Evolutionary conservation across 805 yeast genomes (phyloP), one percentile per base, ranked within the genome.

Genomic region (Zygotorulaspora sp.): DNA sequence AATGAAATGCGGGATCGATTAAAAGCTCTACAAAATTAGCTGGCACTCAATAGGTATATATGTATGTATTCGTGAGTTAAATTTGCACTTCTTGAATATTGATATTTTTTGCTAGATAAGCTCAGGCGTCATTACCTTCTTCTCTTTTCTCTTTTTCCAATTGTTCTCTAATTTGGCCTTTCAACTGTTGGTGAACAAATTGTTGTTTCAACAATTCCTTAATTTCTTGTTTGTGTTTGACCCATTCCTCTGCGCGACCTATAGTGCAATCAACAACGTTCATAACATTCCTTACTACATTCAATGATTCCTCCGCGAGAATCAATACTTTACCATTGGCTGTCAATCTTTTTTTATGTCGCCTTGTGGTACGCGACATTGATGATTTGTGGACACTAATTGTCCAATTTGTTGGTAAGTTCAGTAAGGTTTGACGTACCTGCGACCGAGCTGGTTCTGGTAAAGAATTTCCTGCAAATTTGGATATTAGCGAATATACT

Each of bases 1-100:
- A 77, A 77, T 47, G 88, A 82, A 49, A 90, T 92, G 97, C 74
- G 95, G 50, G 90, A 89, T 56, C 70, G 97, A 42, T 70, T 90
- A 32, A 79, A 72, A 52, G 97, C 96, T 0, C 65, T 90, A 43
- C 97, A 90, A 57, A 74, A 72, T 37, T 77, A 29, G 35, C 18
- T 21, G 17, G 8, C 5, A 19, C 15, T 21, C 14, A 12, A 30
- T 25, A 31, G n/a, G 30, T 27, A 10, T 13, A 27, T 27, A 27
- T 27, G 16, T n/a, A 15, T 15, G 9, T 14, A n/a, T 13, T n/a
- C 16, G 17, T 9, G 16, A 6, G 19, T 7, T 12, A 12, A 28
- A 4, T 28, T 28, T 12, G 6, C 15, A 11, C 15, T 6, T 6
- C 17, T 3, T 13, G 11, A 14, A 13, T 15, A 14, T 28, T 16